Evolutionary conservation across 1,284 basidiomycete genomes (phyloP).

Genomic region (Phlebopus sp.): DNA sequence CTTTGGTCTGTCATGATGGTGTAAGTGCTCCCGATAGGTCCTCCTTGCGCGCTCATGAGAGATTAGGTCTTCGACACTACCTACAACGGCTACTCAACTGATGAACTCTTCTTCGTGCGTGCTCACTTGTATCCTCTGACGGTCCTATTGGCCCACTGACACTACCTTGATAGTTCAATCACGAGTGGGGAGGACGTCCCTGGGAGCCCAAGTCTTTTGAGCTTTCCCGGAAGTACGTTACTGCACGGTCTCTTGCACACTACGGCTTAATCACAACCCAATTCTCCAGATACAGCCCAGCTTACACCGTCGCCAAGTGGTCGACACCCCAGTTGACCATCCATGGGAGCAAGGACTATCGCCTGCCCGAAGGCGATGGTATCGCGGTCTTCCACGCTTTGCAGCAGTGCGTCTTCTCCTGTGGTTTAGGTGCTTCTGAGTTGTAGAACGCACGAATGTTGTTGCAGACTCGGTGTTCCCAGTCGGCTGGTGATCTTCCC

Average conservation of each 20-base stretch:
- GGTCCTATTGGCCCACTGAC: background rate
- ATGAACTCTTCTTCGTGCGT: slow-evolving; percentile 83
- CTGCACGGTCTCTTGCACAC: background rate
- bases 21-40: slow-evolving; percentile 39
- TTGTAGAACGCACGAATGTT: background rate
- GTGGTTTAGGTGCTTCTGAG: background rate
- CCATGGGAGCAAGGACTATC: slow-evolving; percentile 85
- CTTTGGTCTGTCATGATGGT: slow-evolving; percentile 86
- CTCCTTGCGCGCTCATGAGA: slow-evolving; percentile 7
- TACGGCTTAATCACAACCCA: background rate
- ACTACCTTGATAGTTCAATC: slow-evolving; percentile 58
- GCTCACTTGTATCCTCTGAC: background rate
- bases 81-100: slow-evolving; percentile 78
- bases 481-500: slow-evolving; percentile 88
- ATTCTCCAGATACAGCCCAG: slow-evolving; percentile 58
- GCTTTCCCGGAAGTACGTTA: slow-evolving; percentile 54
- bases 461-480: slow-evolving; percentile 68
- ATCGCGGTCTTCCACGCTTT: slow-evolving; percentile 79
- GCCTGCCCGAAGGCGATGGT: slow-evolving; percentile 80
- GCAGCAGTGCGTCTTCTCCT: slow-evolving; percentile 64
- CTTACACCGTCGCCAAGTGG: slow-evolving; percentile 82
- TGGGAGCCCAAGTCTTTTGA: slow-evolving; percentile 64
- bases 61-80: slow-evolving; percentile 63
- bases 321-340: slow-evolving; percentile 81
- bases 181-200: slow-evolving; percentile 80